Conservation (phyloP, 495 filamentous ascomycete genomes). For the Xylaria venustula region DNA sequence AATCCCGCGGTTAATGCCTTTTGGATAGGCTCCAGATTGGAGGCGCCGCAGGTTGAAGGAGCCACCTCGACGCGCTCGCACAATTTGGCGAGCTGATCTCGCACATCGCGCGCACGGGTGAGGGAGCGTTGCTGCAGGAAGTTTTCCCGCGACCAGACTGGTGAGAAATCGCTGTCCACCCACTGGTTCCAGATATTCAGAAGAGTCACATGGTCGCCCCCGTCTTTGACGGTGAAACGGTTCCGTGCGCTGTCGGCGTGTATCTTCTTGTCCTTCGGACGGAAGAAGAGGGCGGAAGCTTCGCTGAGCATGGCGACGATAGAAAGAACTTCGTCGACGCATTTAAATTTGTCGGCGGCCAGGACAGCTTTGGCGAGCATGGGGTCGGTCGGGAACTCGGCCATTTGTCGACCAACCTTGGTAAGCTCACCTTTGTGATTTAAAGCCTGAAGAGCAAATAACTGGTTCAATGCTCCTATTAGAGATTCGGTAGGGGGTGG, state of each 20-base stretch:
- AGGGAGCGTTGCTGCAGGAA: slow-evolving; percentile 89
- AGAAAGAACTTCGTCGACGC: slow-evolving; percentile 91
- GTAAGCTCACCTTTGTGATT: slow-evolving; percentile 90
- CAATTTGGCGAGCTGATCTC: slow-evolving; percentile 90
- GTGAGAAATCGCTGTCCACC: slow-evolving; percentile 88
- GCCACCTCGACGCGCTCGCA: slow-evolving; percentile 87
- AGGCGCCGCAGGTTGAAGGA: slow-evolving; percentile 63
- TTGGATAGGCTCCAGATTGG: slow-evolving; percentile 72
- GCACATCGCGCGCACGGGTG: slow-evolving; percentile 84
- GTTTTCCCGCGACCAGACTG: slow-evolving; percentile 89
- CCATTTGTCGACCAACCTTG: slow-evolving; percentile 91
- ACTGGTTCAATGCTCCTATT: slow-evolving; percentile 84
- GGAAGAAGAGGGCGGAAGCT: slow-evolving; percentile 84
- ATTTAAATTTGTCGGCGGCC: slow-evolving; percentile 83
- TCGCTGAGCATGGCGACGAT: slow-evolving; percentile 95
- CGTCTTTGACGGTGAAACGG: slow-evolving; percentile 88
- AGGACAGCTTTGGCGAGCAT: slow-evolving; percentile 92
- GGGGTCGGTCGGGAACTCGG: slow-evolving; percentile 91
- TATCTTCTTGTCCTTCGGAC: slow-evolving; percentile 96
- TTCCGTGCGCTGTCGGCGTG: slow-evolving; percentile 91
- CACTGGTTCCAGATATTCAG: slow-evolving; percentile 98
- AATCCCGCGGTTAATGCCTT: slow-evolving; percentile 90
- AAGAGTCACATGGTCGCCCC: slow-evolving; percentile 85
- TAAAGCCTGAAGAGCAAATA: slow-evolving; percentile 88
- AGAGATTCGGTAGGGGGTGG: slow-evolving; percentile 88